Conservation (phyloP, 208 protist genomes). For the Leishmania mexicana region DNA sequence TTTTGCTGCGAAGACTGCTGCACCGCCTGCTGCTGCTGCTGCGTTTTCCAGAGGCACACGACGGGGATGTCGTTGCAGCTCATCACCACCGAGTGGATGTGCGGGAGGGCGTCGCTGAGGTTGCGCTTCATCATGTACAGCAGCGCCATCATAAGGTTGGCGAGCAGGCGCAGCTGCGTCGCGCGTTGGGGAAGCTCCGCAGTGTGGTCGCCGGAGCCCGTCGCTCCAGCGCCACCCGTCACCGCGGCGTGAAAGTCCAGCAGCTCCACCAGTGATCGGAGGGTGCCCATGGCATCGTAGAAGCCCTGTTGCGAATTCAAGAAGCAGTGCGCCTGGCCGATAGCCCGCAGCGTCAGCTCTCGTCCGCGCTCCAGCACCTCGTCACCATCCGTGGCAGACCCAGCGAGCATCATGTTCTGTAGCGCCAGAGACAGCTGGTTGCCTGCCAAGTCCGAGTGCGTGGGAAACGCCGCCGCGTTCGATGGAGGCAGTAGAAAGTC, state of each 20-base stretch:
- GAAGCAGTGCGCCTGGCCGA: slow-evolving; percentile 30
- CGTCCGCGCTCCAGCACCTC: slow-evolving; percentile 31
- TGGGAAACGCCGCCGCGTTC: slow-evolving; percentile 2
- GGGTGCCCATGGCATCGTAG: slow-evolving; percentile 47
- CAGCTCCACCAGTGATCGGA: slow-evolving; percentile 37
- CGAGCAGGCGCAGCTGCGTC: slow-evolving; percentile 51
- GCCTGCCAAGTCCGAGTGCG: slow-evolving; percentile 20
- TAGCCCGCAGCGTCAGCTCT: slow-evolving; percentile 27
- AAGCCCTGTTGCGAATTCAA: slow-evolving; percentile 40
- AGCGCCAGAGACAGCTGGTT: slow-evolving; percentile 28
- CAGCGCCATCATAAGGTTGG: slow-evolving; percentile 45
- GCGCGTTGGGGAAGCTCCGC: slow-evolving; percentile 32
- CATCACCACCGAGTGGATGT: slow-evolving; percentile 44
- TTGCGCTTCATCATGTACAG: slow-evolving; percentile 42
- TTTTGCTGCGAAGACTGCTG: neutral
- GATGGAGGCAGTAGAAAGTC: slow-evolving; percentile 21
- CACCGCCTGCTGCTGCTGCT: neutral
- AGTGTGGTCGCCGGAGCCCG: slow-evolving; percentile 16
- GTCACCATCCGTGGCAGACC: slow-evolving; percentile 25
- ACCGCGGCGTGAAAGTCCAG: slow-evolving; percentile 33
- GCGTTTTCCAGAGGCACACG: slow-evolving; percentile 20
- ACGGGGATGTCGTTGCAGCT: slow-evolving; percentile 41
- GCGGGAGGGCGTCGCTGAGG: slow-evolving; percentile 39
- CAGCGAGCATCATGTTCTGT: slow-evolving; percentile 20
- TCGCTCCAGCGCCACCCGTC: slow-evolving; percentile 23